Evolutionary conservation across 352 stramenopile species (phyloP).

Genomic region (Globisporangium abappressorium): DNA sequence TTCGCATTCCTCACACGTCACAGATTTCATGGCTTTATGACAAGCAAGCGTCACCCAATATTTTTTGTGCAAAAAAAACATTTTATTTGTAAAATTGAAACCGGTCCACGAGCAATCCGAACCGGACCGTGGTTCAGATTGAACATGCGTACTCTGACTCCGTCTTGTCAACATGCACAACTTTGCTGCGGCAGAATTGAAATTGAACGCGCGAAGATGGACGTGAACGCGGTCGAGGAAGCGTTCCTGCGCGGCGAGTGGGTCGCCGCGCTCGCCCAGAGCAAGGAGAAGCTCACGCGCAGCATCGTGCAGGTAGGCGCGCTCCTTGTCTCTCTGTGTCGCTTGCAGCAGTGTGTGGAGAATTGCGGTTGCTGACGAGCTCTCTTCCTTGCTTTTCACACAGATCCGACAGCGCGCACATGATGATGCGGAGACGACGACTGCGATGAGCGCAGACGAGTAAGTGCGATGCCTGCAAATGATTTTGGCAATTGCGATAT

Average conservation of each 20-base stretch:
- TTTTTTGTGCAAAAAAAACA: not conserved
- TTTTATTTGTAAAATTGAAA: not conserved
- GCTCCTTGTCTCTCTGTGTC: not conserved
- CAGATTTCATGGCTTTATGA: too few species aligned
- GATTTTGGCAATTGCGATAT: not conserved
- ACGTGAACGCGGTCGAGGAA: constrained; percentile 47
- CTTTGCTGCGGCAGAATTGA: not conserved
- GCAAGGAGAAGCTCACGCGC: constrained; percentile 32
- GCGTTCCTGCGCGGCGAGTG: constrained; percentile 59
- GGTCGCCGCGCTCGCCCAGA: constrained; percentile 47
- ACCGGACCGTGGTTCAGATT: constrained; percentile 7
- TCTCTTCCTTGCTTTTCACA: not conserved
- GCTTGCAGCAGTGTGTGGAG: not conserved
- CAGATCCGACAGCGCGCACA: constrained; percentile 11
- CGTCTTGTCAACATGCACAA: constrained; percentile 14
- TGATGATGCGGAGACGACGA: not conserved
- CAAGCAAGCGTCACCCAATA: too few species aligned
- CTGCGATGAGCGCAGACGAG: constrained; percentile 7
- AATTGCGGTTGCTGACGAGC: constrained; percentile 4
- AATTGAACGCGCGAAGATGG: constrained; percentile 17
- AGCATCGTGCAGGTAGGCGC: constrained; percentile 28
- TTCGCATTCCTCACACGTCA: too few species aligned
- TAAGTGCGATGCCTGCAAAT: constrained; percentile 15
- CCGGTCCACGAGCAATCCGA: not conserved
- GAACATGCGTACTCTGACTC: not conserved